Conservation (phyloP, 2,329 filamentous ascomycete genomes). For the Diplodia intermedia region DNA sequence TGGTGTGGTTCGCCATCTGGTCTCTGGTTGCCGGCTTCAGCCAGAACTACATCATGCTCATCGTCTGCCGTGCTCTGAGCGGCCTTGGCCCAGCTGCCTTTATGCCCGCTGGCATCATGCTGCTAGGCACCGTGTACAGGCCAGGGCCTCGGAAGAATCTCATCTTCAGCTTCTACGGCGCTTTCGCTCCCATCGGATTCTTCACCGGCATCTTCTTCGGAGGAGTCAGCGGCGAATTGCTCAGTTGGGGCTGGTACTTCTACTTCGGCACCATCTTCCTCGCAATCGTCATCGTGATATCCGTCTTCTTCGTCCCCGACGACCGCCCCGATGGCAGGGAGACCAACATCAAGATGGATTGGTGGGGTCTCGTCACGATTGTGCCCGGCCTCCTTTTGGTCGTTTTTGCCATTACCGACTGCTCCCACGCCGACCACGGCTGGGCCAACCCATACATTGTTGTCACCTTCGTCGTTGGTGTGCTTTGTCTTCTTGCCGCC, state of each 20-base stretch:
- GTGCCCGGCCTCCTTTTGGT: constrained; percentile 68
- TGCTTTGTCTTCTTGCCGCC: constrained; percentile 64
- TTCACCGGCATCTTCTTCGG: constrained; percentile 69
- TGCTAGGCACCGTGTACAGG: constrained; percentile 69
- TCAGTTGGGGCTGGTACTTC: constrained; percentile 63
- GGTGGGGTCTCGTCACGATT: constrained; percentile 46
- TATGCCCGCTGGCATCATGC: constrained; percentile 70
- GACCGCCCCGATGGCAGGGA: constrained; percentile 26
- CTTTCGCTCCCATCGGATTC: constrained; percentile 58
- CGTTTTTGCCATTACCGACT: constrained; percentile 77
- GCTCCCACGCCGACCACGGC: constrained; percentile 68
- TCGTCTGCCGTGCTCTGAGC: constrained; percentile 75
- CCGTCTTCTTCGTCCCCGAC: constrained; percentile 36
- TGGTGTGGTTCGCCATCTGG: constrained; percentile 70
- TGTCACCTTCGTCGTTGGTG: constrained; percentile 68
- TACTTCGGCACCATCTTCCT: constrained; percentile 69
- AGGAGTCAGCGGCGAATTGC: constrained; percentile 62
- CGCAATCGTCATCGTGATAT: neutral
- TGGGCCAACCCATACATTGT: constrained; percentile 79
- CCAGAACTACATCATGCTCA: constrained; percentile 71
- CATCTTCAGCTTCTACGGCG: constrained; percentile 66
- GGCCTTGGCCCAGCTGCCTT: constrained; percentile 77
- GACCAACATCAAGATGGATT: constrained; percentile 46
- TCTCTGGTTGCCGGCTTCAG: constrained; percentile 74
- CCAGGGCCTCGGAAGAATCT: constrained; percentile 74